A percentile compares a stretch with the other conserved stretches of the same genome.
phyloP scores from a whole-genome alignment of 768 basidiomycete genomes.

The Fomitopsis serialis region DNA sequence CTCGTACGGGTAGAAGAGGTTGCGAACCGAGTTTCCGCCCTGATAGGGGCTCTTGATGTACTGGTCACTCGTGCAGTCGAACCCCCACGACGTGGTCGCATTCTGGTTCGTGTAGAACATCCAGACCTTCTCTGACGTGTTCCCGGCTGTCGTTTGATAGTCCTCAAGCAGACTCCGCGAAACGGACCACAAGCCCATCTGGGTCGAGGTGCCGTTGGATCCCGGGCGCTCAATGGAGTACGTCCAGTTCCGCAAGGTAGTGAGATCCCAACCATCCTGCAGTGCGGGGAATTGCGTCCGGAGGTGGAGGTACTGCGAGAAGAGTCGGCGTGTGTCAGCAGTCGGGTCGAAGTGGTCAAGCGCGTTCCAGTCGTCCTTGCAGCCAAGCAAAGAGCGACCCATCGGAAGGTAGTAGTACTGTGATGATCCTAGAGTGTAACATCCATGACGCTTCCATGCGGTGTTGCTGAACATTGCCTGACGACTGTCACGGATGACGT shows the following conservation, averaged over 20 bases:
- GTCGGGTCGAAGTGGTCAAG: conserved; percentile 96
- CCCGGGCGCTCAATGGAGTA: conserved; percentile 73
- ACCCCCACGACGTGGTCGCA: conserved; percentile 54
- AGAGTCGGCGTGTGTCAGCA: conserved; percentile 65
- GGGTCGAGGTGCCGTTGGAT: conserved; percentile 74
- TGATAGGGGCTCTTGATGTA: conserved; percentile 83
- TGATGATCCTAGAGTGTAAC: conserved; percentile 82
- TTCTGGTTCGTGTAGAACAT: conserved; percentile 87
- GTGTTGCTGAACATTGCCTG: conserved; percentile 83
- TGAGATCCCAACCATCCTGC: conserved; percentile 85
- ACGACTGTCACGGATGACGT: conserved; percentile 45
- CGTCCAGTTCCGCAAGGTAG: conserved; percentile 84
- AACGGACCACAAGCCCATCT: conserved; percentile 86
- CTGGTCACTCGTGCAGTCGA: conserved; percentile 45
- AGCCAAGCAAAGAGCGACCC: conserved; percentile 73
- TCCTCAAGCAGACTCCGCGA: conserved; percentile 56
- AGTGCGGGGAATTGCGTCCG: conserved; percentile 65
- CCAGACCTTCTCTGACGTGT: conserved; percentile 68
- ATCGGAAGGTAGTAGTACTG: conserved; percentile 95
- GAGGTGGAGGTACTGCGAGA: conserved; percentile 67
- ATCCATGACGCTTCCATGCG: conserved; percentile 93
- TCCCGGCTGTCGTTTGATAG: conserved; percentile 60
- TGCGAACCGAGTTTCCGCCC: conserved; percentile 56
- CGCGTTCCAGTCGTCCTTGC: conserved; percentile 86
- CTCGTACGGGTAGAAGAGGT: conserved; percentile 83